Percentiles rank a stretch among this genome's conserved stretches.
Evolutionary conservation across 2,329 filamentous ascomycete species (phyloP).

Genomic region (Tolypocladium nubicola): DNA sequence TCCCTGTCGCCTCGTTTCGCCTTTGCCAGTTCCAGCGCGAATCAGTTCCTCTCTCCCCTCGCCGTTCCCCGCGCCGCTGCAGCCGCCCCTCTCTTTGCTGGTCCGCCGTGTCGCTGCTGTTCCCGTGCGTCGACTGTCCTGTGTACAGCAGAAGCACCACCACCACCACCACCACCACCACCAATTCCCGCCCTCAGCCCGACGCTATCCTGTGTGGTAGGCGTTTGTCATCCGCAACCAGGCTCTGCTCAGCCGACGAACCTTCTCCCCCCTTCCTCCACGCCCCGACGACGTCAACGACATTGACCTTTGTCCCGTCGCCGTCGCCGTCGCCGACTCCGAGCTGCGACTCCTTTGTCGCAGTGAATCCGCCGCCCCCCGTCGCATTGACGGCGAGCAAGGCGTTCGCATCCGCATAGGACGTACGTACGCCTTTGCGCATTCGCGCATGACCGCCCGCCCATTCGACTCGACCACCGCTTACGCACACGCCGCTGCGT

Average conservation of each 20-base stretch:
- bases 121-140: background rate
- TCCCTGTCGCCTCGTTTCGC: constrained; percentile 7
- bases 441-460: background rate
- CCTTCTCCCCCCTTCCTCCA: background rate
- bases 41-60: background rate
- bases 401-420: background rate
- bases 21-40: constrained; percentile 7
- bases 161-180: background rate
- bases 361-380: background rate
- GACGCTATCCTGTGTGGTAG: background rate
- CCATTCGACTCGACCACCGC: background rate
- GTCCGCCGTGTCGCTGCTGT: background rate
- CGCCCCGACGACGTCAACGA: background rate
- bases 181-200: background rate
- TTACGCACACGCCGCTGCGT: background rate
- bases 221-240: background rate
- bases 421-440: background rate
- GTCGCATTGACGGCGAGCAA: background rate
- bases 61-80: background rate
- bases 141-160: background rate
- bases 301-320: background rate
- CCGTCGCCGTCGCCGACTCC: background rate
- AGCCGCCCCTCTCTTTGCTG: background rate
- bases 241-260: background rate
- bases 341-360: background rate